A percentile compares a stretch with the other conserved stretches of the same genome.
These are phyloP conservation scores for Clathrus columnatus DNA, from an alignment of 768 basidiomycete species.

Conservation along the genomic window DNA sequence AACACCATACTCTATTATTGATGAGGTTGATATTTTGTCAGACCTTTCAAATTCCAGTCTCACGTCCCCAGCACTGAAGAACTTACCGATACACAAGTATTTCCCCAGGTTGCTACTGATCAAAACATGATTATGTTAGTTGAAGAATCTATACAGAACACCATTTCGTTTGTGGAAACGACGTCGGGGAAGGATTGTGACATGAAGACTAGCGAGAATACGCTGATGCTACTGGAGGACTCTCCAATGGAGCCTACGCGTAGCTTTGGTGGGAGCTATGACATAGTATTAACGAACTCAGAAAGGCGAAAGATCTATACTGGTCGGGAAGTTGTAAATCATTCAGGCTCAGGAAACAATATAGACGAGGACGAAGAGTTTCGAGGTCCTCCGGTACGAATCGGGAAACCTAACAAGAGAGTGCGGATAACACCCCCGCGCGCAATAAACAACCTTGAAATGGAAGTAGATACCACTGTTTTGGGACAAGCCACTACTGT, in stretches of 20 bases:
- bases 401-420: background rate
- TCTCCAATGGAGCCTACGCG: background rate
- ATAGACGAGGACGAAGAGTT: background rate
- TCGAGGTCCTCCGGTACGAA: background rate
- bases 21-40: background rate
- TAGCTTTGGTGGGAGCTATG: slow-evolving; percentile 12
- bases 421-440: background rate
- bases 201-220: slow-evolving; percentile 15
- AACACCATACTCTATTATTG: slow-evolving; percentile 5
- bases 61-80: slow-evolving; percentile 28
- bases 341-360: background rate
- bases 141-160: background rate
- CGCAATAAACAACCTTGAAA: too few relatives aligned
- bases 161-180: background rate
- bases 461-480: background rate
- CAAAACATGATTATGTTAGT: too few relatives aligned
- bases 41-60: slow-evolving; percentile 42
- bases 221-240: too few relatives aligned
- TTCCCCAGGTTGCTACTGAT: background rate
- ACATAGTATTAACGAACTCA: slow-evolving; percentile 33
- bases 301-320: slow-evolving; percentile 27
- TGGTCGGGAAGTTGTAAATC: background rate
- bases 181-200: background rate
- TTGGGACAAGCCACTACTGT: background rate
- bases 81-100: slow-evolving; percentile 21